Evolutionary conservation across 768 basidiomycete genomes (phyloP), one percentile per base, ranked within the genome.

Genomic region (Goffeauzyma gilvescens): DNA sequence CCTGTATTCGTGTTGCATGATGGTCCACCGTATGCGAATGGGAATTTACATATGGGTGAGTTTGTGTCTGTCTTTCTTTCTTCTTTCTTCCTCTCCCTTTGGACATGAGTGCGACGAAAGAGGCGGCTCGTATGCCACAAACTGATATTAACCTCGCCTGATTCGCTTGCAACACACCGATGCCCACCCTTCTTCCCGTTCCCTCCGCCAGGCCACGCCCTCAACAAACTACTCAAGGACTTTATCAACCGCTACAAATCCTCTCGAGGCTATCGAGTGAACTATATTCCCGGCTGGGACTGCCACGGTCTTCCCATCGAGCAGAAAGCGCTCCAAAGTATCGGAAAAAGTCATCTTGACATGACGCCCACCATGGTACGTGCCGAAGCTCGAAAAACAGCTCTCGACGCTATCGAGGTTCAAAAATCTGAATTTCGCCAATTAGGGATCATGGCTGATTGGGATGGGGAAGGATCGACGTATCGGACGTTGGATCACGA

Each of bases 231-330:
- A 30, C 60, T 93, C 34, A 98, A 98, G 67, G 90, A 98, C 59
- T 79, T 95, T 53, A 82, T 90, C 45, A 85, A 83, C 54, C 76
- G 90, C 5, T 95, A 76, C 56, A 76, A 87, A 50, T 70, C 95
- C 15, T 72, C 76, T 13, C 68, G 72, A 31, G 89, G 90, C 6
- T 66, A 73, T 48, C 72, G 73, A 51, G 79, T 95, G 32, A 77
- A 87, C 55, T 95, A 89, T 65, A 64, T 81, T 12, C 89, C 90
- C 26, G 90, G 90, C 8, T 98, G 86, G 85, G 90, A 98, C 56
- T 96, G 90, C 55, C 90, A 98, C 60, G 90, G 90, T 5, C 74
- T 95, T 10, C 90, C 90, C 0, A 95, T 96, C 48, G 90, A 96
- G 61, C 84, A 85, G 51, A 95, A 93, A 55, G 82, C 87, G 0